A percentile compares a stretch with the other conserved stretches of the same genome.
phyloP scores from a whole-genome alignment of 192 early-diverging fungal species.

The Globomyces pollinis-pini region DNA sequence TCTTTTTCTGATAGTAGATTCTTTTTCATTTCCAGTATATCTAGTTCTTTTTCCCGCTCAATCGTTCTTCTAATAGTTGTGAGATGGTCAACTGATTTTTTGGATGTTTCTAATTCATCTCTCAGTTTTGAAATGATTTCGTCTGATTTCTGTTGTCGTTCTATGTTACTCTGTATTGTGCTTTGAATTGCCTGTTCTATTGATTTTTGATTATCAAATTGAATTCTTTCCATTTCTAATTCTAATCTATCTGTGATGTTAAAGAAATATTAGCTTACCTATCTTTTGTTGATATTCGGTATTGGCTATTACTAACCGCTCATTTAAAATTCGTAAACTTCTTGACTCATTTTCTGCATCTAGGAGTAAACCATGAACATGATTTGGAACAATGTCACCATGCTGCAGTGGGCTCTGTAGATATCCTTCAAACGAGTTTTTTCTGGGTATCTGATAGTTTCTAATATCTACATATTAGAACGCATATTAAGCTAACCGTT shows the following conservation, averaged over 20 bases:
- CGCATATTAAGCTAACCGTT: no score
- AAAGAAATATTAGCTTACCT: background rate
- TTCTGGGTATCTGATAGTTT: no score
- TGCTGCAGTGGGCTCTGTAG: no score
- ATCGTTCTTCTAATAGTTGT: constrained; percentile 25
- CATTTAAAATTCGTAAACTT: background rate
- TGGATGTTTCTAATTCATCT: background rate
- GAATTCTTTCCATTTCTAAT: background rate
- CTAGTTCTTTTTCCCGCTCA: constrained; percentile 37
- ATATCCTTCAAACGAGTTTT: no score
- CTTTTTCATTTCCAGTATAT: constrained; percentile 35
- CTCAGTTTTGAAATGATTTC: background rate
- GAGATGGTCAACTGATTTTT: constrained; percentile 18
- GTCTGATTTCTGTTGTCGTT: background rate
- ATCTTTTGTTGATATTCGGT: background rate
- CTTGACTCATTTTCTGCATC: background rate
- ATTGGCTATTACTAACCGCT: background rate
- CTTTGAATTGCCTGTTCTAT: background rate
- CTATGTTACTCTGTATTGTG: background rate
- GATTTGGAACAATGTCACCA: no score
- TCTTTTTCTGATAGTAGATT: constrained; percentile 38
- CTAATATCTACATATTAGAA: no score
- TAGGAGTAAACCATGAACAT: no score
- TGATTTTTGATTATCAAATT: background rate
- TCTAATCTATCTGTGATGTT: background rate